A percentile compares a stretch with the other conserved stretches of the same genome.
Conservation (phyloP, 192 early-diverging fungal genomes). For the Chytriomyces confervae region DNA sequence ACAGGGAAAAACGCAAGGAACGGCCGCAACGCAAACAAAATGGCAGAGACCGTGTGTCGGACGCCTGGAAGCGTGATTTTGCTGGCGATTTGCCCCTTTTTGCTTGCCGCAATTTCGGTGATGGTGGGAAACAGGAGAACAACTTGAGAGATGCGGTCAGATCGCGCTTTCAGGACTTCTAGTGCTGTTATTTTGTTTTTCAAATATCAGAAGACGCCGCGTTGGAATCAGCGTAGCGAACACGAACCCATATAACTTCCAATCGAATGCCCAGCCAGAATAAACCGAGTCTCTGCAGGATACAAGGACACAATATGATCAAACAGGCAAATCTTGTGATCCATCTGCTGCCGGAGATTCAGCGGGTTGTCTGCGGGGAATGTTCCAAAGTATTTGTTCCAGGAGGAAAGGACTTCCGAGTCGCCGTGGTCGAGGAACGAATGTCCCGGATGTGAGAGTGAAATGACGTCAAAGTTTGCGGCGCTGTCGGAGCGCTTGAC, state of each 20-base stretch:
- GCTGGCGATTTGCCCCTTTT: slow-evolving; percentile 61
- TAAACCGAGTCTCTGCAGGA: slow-evolving; percentile 50
- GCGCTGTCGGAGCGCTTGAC: slow-evolving; percentile 38
- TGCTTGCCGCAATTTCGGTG: slow-evolving; percentile 75
- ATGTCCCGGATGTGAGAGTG: slow-evolving; percentile 20
- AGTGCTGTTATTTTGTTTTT: slow-evolving; percentile 50
- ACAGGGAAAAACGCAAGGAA: slow-evolving; percentile 15
- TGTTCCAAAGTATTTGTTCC: slow-evolving; percentile 8
- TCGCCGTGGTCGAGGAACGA: neutral
- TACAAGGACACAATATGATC: slow-evolving; percentile 60
- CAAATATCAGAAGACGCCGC: slow-evolving; percentile 36
- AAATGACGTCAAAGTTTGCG: slow-evolving; percentile 19
- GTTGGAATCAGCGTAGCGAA: slow-evolving; percentile 19
- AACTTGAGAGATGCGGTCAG: slow-evolving; percentile 66
- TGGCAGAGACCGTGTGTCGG: slow-evolving; percentile 27
- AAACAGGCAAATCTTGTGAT: slow-evolving; percentile 70
- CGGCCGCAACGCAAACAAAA: slow-evolving; percentile 52
- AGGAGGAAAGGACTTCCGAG: slow-evolving; percentile 1
- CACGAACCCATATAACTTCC: slow-evolving; percentile 65
- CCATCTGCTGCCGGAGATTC: slow-evolving; percentile 69
- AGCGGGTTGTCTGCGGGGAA: slow-evolving; percentile 35
- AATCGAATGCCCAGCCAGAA: slow-evolving; percentile 72
- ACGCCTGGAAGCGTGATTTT: slow-evolving; percentile 27
- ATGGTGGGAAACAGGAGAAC: slow-evolving; percentile 83
- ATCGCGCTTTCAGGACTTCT: slow-evolving; percentile 62